A percentile compares a stretch with the other conserved stretches of the same genome.
These are phyloP conservation scores for Paramecium tetraurelia DNA, from an alignment of 73 alveolate genomes.

Conservation along the genomic window DNA sequence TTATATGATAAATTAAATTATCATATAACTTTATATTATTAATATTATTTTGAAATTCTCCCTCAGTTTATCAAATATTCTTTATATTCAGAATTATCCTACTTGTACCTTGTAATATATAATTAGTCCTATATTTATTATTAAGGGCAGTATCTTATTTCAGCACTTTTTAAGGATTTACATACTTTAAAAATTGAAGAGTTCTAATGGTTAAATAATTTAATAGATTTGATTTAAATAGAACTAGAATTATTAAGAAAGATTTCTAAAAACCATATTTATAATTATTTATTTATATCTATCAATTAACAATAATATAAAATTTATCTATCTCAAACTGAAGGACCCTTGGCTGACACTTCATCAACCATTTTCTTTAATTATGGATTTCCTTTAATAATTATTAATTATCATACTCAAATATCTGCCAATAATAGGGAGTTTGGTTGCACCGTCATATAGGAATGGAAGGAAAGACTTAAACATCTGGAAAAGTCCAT, in stretches of 20 bases:
- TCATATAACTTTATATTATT: background rate
- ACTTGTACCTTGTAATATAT: too few species aligned
- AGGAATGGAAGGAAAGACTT: conserved; percentile 56
- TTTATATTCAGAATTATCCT: too few species aligned
- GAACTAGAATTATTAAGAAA: background rate
- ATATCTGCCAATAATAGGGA: conserved; percentile 56
- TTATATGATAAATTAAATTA: background rate
- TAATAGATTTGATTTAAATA: background rate
- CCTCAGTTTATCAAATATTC: too few species aligned
- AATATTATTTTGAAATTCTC: too few species aligned
- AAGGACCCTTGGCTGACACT: conserved; percentile 16
- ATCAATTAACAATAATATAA: background rate
- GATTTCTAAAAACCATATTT: background rate
- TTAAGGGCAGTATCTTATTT: background rate
- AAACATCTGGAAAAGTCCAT: conserved; percentile 53
- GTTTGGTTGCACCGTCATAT: conserved; percentile 49
- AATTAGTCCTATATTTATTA: too few species aligned
- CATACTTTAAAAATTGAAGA: background rate
- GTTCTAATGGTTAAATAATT: background rate
- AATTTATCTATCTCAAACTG: background rate
- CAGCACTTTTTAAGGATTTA: background rate
- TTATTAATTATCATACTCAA: background rate
- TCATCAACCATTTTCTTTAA: conserved; percentile 14
- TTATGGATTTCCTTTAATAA: background rate
- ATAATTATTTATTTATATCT: background rate